phyloP scores from a whole-genome alignment of 176 grass and related monocot species.

The Oryza punctata region DNA sequence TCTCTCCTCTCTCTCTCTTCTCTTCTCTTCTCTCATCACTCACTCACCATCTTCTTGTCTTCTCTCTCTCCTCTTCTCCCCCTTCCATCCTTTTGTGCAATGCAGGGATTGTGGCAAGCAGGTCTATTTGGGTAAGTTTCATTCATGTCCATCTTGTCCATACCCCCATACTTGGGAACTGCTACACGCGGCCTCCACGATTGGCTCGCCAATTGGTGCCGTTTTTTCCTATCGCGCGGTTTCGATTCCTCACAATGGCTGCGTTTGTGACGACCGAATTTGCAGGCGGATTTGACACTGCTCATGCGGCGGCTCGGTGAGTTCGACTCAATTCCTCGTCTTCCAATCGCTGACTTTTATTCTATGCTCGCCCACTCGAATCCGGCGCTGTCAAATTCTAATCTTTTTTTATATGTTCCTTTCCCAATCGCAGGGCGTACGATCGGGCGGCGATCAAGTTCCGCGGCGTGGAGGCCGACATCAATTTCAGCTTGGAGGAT shows the following conservation, averaged over 20 bases:
- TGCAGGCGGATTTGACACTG: conserved; percentile 98
- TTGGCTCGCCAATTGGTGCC: conserved; percentile 37
- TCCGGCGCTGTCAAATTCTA: conserved; percentile 1
- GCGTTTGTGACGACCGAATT: neutral
- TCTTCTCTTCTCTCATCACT: neutral
- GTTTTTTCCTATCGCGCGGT: conserved; percentile 1
- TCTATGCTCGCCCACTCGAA: neutral
- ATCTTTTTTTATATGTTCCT: neutral
- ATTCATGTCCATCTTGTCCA: conserved; percentile 46
- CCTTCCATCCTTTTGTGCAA: conserved; percentile 48
- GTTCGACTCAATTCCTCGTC: neutral
- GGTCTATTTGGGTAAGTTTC: conserved; percentile 94
- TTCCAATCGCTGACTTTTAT: neutral
- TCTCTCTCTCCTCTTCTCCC: conserved; percentile 17
- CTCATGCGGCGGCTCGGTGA: conserved; percentile 93
- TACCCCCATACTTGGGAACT: conserved; percentile 34
- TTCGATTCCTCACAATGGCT: conserved; percentile 13
- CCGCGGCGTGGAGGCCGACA: conserved; percentile 88
- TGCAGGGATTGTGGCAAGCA: conserved; percentile 99
- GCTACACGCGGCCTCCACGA: conserved; percentile 4
- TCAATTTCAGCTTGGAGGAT: conserved; percentile 91
- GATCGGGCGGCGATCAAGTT: conserved; percentile 99
- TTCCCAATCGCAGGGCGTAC: conserved; percentile 60
- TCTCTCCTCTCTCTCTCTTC: neutral
- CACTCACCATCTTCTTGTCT: neutral